These are phyloP conservation scores for Davidsoniella eucalypti DNA, from an alignment of 2,329 filamentous ascomycete genomes.

Conservation along the genomic window DNA sequence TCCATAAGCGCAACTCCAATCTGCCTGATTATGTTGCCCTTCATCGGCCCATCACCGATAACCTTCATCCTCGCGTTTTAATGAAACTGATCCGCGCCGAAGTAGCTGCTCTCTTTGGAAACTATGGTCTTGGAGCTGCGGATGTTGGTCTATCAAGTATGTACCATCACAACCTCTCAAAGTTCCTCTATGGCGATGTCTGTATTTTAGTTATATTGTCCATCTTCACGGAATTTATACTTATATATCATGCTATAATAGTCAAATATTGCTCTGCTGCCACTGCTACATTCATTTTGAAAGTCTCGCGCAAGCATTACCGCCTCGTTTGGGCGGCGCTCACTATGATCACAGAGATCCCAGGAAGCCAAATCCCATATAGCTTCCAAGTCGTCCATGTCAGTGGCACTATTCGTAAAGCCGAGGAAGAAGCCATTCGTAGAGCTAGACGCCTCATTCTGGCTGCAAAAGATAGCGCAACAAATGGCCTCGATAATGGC, in stretches of 20 bases:
- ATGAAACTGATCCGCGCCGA: constrained; percentile 53
- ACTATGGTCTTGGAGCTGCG: constrained; percentile 68
- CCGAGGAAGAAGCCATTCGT: constrained; percentile 74
- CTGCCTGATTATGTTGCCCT: constrained; percentile 51
- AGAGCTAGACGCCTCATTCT: constrained; percentile 58
- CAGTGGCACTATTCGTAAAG: constrained; percentile 83
- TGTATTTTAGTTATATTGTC: not conserved
- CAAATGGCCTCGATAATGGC: not conserved
- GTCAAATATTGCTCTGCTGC: constrained; percentile 85
- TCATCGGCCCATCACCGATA: constrained; percentile 61
- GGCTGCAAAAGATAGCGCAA: constrained; percentile 38
- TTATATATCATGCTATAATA: constrained; percentile 21
- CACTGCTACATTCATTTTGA: constrained; percentile 88
- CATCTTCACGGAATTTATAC: not conserved
- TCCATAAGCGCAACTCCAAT: constrained; percentile 18
- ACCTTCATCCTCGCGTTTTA: constrained; percentile 49
- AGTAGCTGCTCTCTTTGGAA: constrained; percentile 62
- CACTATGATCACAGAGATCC: constrained; percentile 60
- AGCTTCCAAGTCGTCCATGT: constrained; percentile 75
- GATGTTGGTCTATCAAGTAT: constrained; percentile 52
- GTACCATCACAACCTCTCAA: not conserved
- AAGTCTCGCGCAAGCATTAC: constrained; percentile 67
- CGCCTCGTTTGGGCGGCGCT: constrained; percentile 81
- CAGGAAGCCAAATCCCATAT: constrained; percentile 44
- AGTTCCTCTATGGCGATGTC: not conserved